Base-by-base conservation (phyloP, 1,284 basidiomycete genomes). In the Malassezia arunalokei region DNA sequence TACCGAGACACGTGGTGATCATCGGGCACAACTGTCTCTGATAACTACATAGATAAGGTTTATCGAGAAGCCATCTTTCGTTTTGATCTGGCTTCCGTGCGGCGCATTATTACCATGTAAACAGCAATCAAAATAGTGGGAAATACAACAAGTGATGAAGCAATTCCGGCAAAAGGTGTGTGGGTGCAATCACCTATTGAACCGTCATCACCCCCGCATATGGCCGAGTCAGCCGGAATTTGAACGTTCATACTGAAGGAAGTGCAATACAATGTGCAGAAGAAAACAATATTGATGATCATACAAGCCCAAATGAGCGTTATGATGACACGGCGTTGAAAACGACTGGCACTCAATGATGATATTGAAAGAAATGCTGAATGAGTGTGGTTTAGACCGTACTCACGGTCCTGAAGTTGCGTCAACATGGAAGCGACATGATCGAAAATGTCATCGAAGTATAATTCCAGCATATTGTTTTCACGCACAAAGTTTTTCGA, bases 391-490 rank as follows among this genome's bases (percentile, higher is more conserved):
- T 83, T 83, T 24, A 96, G 78, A 74, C 89, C 83, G 35, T 83
- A 84, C 69, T 95, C 90, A 74, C 86, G 87, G 71, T 92, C 85
- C n/a, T 78, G 79, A 44, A 96, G 78, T 3, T 87, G 82, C 62
- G 86, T 83, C 64, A 91, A 85, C 59, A 95, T 78, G 2, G 87
- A 83, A 29, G 91, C 74, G 59, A 95, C 89, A 73, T 96, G 91
- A 75, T 96, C 89, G 78, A 91, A 86, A 3, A 96, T 81, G 73
- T 96, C 91, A 41, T 87, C 87, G 76, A 94, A 81, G 72, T 95
- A 90, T 14, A 90, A 17, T 7, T 51, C 49, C 15, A 58, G 48
- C 35, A 62, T 45, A 43, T 55, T 24, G 73, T 55, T 76, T 72
- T 47, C 75, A 11, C 33, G 33, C 12, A 12, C 31, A n/a, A 24